Evolutionary conservation across 139 green algal genomes (phyloP).

Genomic region (Tetraselmis striata): DNA sequence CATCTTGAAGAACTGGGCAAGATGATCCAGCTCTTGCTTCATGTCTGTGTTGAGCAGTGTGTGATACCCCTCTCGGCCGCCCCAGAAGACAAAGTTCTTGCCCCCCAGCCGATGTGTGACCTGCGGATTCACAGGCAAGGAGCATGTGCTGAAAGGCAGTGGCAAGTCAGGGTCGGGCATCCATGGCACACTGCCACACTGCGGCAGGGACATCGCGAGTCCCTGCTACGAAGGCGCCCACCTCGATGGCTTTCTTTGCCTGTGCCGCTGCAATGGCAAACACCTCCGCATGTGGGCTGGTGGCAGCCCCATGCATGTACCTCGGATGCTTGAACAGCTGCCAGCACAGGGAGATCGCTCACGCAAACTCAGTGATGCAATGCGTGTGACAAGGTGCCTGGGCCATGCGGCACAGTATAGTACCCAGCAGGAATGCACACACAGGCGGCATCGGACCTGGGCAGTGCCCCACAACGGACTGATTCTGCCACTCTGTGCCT

Average conservation of each 20-base stretch:
- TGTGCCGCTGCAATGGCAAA: constrained; percentile 49
- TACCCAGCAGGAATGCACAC: too few relatives aligned
- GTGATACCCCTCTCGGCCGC: constrained; percentile 66
- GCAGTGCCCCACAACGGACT: constrained; percentile 61
- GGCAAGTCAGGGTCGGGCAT: too few relatives aligned
- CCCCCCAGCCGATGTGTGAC: constrained; percentile 41
- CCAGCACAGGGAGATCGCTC: too few relatives aligned
- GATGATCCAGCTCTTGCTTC: constrained; percentile 51
- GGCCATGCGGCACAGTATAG: too few relatives aligned
- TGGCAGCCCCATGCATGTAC: constrained; percentile 66
- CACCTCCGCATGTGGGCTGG: constrained; percentile 44
- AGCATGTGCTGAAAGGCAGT: too few relatives aligned
- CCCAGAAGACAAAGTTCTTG: constrained; percentile 69
- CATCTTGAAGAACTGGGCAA: constrained; percentile 45
- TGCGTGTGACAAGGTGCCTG: too few relatives aligned
- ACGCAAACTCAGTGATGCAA: too few relatives aligned
- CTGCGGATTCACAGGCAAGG: too few relatives aligned
- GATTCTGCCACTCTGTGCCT: constrained; percentile 37
- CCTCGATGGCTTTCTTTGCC: constrained; percentile 57
- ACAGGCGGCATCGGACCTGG: too few relatives aligned
- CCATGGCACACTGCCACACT: too few relatives aligned
- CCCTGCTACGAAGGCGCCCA: too few relatives aligned
- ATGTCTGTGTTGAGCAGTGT: constrained; percentile 69
- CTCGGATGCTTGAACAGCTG: constrained; percentile 71
- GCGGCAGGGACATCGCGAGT: too few relatives aligned